Evolutionary conservation across 1,139 yeast species (phyloP).

Genomic region (Eremothecium coryli): DNA sequence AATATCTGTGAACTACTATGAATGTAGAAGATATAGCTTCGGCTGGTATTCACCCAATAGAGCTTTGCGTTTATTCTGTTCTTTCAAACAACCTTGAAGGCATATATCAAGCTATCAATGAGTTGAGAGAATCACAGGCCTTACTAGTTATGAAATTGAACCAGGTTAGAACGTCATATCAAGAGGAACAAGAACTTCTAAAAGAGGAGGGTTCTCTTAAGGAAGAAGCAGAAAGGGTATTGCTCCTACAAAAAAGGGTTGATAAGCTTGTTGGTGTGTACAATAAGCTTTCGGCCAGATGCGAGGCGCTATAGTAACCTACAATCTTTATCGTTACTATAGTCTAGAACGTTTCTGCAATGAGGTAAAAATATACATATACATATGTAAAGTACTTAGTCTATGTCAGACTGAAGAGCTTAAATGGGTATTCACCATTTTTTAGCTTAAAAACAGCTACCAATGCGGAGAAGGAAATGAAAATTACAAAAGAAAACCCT

Average conservation of each 20-base stretch:
- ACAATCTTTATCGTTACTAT: not conserved
- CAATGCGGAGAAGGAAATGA: constrained; percentile 45
- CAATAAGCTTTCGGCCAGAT: constrained; percentile 7
- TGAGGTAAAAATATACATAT: constrained; percentile 1
- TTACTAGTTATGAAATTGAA: constrained; percentile 21
- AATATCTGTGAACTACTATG: too few species aligned
- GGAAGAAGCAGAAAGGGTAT: constrained; percentile 8
- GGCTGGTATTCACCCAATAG: constrained; percentile 26
- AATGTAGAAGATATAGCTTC: constrained; percentile 8
- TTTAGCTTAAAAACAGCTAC: constrained; percentile 49
- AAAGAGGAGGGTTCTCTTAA: constrained; percentile 11
- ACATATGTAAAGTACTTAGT: not conserved
- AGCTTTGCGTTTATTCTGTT: constrained; percentile 26
- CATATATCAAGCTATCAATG: constrained; percentile 26
- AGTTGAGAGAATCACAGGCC: constrained; percentile 29
- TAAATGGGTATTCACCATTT: constrained; percentile 54
- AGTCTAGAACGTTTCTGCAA: not conserved
- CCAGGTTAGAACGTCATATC: constrained; percentile 19
- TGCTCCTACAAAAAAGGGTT: constrained; percentile 13
- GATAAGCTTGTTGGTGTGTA: constrained; percentile 10
- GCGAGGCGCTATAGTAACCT: not conserved
- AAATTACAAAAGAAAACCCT: constrained; percentile 35
- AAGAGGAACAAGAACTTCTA: constrained; percentile 17
- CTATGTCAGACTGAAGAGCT: constrained; percentile 27
- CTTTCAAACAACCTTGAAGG: constrained; percentile 27